phyloP scores from a whole-genome alignment of 192 early-diverging fungal genomes.

The Coemansia sp. region DNA sequence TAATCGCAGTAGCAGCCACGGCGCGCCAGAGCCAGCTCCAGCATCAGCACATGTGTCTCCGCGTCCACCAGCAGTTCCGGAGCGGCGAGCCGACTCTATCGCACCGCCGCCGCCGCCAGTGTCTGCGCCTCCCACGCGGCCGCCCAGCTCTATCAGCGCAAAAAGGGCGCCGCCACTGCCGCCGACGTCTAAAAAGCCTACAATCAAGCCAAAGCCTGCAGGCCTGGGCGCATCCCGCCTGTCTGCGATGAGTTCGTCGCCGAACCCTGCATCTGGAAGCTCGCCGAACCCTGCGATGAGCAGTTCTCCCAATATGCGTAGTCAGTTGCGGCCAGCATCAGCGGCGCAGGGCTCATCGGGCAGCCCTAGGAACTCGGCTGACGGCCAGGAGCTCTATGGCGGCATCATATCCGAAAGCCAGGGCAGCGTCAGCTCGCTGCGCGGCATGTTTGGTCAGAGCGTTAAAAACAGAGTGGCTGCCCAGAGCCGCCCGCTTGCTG shows the following conservation, averaged over 20 bases:
- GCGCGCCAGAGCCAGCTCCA: constrained; percentile 5
- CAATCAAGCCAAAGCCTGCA: constrained; percentile 39
- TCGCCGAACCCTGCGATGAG: constrained; percentile 5
- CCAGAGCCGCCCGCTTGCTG: constrained; percentile 12
- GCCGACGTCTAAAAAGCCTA: constrained; percentile 45
- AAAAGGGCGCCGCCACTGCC: constrained; percentile 47
- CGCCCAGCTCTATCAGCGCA: constrained; percentile 25
- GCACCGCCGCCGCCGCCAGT: constrained; percentile 17
- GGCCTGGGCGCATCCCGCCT: constrained; percentile 21
- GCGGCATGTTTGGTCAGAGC: constrained; percentile 52
- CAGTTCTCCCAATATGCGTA: constrained; percentile 14
- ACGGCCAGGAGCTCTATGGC: constrained; percentile 14
- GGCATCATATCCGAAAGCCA: constrained; percentile 49
- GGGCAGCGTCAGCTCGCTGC: constrained; percentile 52
- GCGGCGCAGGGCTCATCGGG: not conserved
- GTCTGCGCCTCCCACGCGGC: constrained; percentile 25
- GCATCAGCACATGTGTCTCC: constrained; percentile 7
- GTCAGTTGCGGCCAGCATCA: constrained; percentile 13
- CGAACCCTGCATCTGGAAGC: constrained; percentile 8
- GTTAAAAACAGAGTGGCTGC: constrained; percentile 15
- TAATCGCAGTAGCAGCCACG: constrained; percentile 19
- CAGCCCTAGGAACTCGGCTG: constrained; percentile 23
- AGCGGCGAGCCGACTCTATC: constrained; percentile 27
- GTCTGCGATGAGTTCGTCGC: constrained; percentile 23
- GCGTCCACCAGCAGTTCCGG: constrained; percentile 32